Percentiles rank a stretch among this genome's conserved stretches.
These are phyloP conservation scores for Fragaria vesca DNA, from an alignment of 306 rosid species.

Conservation along the genomic window DNA sequence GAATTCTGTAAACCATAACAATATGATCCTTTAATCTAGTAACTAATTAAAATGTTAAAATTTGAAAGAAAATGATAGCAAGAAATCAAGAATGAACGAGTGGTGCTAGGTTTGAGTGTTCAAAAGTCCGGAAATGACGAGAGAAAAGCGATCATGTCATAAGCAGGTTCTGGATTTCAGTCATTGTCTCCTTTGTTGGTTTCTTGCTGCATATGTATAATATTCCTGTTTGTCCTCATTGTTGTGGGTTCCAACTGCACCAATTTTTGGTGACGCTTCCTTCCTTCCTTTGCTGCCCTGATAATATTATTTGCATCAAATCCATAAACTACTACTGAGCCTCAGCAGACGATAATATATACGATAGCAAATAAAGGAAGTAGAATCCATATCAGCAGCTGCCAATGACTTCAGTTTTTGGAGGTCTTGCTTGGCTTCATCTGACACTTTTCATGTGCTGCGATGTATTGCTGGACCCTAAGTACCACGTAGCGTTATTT, in stretches of 20 bases:
- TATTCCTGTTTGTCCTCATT: background rate
- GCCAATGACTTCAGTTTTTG: slow-evolving; percentile 1
- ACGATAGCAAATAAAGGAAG: background rate
- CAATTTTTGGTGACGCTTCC: no score
- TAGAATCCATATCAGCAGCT: background rate
- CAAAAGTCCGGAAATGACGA: slow-evolving; percentile 5
- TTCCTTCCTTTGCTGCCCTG: background rate
- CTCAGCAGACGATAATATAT: background rate
- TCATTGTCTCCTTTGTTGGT: background rate
- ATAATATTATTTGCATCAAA: background rate
- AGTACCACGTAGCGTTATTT: background rate
- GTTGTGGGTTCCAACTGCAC: slow-evolving; percentile 1
- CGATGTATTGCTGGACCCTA: background rate
- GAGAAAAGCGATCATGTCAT: background rate
- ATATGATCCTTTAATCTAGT: background rate
- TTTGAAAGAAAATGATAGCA: background rate
- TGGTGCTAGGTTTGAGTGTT: background rate
- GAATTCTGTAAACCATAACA: background rate
- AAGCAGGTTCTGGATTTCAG: slow-evolving; percentile 1
- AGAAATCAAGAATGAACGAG: background rate
- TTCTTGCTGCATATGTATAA: background rate
- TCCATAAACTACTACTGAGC: background rate
- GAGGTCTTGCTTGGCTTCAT: background rate
- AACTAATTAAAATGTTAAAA: background rate
- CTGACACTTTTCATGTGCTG: background rate